Conservation (phyloP, 306 rosid species). For the Begonia loranthoides region DNA sequence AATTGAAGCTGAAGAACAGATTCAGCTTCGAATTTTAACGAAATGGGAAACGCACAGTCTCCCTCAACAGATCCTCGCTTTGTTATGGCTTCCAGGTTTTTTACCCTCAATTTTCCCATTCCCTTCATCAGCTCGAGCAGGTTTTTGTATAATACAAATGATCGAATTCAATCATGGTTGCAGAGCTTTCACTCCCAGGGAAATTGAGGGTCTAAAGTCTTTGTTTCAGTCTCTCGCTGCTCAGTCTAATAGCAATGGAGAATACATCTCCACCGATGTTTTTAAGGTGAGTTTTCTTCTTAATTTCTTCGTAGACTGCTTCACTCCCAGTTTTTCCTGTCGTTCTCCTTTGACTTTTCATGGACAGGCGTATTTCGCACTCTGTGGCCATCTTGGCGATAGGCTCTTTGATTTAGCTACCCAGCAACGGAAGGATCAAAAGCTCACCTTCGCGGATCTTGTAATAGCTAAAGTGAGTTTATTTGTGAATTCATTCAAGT, state of each 20-base stretch:
- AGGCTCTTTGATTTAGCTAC: conserved; percentile 61
- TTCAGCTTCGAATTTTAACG: not conserved
- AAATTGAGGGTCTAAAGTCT: conserved; percentile 45
- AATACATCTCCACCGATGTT: conserved; percentile 37
- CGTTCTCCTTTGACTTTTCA: not conserved
- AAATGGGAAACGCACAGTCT: conserved; percentile 43
- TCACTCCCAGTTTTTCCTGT: not conserved
- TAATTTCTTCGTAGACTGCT: not conserved
- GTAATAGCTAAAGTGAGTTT: conserved; percentile 63
- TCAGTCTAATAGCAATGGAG: conserved; percentile 44
- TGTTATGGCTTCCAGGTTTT: conserved; percentile 56
- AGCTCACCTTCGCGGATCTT: conserved; percentile 72
- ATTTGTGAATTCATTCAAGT: not conserved
- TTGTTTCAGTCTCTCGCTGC: conserved; percentile 40
- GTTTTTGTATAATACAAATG: not conserved
- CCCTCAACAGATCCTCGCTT: conserved; percentile 33
- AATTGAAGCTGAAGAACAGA: not conserved
- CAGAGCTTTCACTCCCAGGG: conserved; percentile 69
- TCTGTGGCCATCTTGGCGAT: conserved; percentile 56
- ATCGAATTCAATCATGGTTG: conserved; percentile 1
- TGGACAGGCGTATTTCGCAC: conserved; percentile 41
- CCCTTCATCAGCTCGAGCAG: not conserved
- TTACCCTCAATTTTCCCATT: not conserved
- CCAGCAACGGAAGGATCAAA: conserved; percentile 60
- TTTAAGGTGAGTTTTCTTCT: conserved; percentile 41